Percentiles rank a stretch among this genome's conserved stretches.
These are phyloP conservation scores for Penicillium sp. DNA, from an alignment of 2,329 filamentous ascomycete genomes.

Conservation along the genomic window DNA sequence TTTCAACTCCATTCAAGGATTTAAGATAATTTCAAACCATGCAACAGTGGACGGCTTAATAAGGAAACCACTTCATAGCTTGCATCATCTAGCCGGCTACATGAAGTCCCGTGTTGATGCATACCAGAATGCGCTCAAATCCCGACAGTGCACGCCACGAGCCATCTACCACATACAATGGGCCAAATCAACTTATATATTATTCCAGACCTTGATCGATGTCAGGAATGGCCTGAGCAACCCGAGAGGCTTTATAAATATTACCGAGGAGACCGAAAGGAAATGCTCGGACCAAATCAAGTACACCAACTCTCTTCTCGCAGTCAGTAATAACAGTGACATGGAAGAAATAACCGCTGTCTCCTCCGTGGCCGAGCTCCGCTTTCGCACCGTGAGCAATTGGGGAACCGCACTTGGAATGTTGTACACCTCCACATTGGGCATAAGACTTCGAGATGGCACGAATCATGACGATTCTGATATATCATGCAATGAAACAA, in stretches of 20 bases:
- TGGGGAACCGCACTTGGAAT: slow-evolving; percentile 11
- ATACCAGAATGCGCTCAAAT: slow-evolving; percentile 12
- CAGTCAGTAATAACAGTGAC: neutral
- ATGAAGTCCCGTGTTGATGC: slow-evolving; percentile 15
- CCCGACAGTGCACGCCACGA: slow-evolving; percentile 9
- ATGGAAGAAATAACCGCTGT: slow-evolving; percentile 8
- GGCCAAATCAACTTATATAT: slow-evolving; percentile 12
- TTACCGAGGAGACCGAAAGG: slow-evolving; percentile 15
- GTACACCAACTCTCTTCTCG: slow-evolving; percentile 6
- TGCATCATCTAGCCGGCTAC: slow-evolving; percentile 6
- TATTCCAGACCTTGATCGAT: slow-evolving; percentile 13
- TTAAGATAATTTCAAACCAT: slow-evolving; percentile 12
- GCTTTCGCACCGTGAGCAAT: slow-evolving; percentile 9
- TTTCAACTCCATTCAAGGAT: slow-evolving; percentile 9
- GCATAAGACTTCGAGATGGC: neutral
- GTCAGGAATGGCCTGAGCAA: slow-evolving; percentile 14
- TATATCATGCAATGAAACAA: neutral
- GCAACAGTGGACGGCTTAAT: slow-evolving; percentile 12
- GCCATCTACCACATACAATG: slow-evolving; percentile 21
- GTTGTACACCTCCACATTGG: slow-evolving; percentile 10
- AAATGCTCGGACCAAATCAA: slow-evolving; percentile 13
- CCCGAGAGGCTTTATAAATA: slow-evolving; percentile 4
- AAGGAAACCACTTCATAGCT: slow-evolving; percentile 8
- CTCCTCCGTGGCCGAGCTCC: slow-evolving; percentile 13
- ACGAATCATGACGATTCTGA: neutral